Evolutionary conservation across 768 basidiomycete genomes (phyloP), one percentile per base, ranked within the genome.

Genomic region (Serendipita indica): DNA sequence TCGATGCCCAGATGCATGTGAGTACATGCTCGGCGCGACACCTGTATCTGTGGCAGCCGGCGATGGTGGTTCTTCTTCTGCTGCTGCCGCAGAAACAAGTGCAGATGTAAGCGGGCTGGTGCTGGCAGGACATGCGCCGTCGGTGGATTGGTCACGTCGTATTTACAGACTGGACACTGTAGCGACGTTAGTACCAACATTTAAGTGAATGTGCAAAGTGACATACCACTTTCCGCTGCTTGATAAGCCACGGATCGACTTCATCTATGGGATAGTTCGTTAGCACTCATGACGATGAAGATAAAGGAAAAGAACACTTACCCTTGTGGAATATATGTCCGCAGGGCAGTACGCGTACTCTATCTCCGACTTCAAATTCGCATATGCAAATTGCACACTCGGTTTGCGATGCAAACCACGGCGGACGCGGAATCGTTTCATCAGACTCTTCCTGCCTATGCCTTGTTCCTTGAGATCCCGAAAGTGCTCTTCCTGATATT

Each of bases 331-430:
- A 98, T 58, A 98, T 82, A 68, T 98, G 94, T 46, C 87, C 85
- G 66, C 94, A 98, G 1, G 94, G 94, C 37, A 97, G 68, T 57
- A 93, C 88, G 64, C 93, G 80, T 39, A 97, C 89, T 64, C 81
- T 79, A 67, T 98, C 94, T 2, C 92, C 92, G 66, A 82, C 82
- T 37, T 73, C 80, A 64, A 97, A 98, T 62, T 84, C 80, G 60
- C 79, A 86, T 59, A 98, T 76, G 68, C 94, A 98, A 58, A 98
- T 97, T 33, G 91, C 88, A 66, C 93, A 98, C 68, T 98, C 90
- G 57, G 77, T 67, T 65, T 92, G 89, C 2, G 76, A 70, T 67
- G 86, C 85, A 63, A 87, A 92, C 84, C 89, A 89, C 39, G 43
- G 62, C 58, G 60, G 58, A 33, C 39, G 62, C 16, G 58, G 58